Conservation (phyloP, 177 flowering plant genomes). For the Telopea speciosissima region DNA sequence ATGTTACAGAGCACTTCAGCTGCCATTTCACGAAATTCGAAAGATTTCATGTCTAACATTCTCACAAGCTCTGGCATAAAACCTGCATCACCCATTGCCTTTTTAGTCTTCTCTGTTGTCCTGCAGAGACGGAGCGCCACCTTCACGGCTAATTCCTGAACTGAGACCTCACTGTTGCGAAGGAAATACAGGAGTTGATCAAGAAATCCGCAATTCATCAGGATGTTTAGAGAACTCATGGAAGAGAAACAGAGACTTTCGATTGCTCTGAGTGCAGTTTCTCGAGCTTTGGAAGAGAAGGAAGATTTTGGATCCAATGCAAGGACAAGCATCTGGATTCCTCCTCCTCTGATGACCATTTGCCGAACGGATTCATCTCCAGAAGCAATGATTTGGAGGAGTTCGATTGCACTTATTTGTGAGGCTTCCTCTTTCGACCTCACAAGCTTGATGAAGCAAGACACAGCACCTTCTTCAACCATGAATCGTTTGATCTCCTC, state of each 20-base stretch:
- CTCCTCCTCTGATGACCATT: conserved; percentile 54
- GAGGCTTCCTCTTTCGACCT: conserved; percentile 43
- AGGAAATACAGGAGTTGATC: conserved; percentile 48
- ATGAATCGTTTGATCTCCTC: conserved; percentile 84
- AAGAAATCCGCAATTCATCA: conserved; percentile 50
- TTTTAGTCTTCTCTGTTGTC: conserved; percentile 60
- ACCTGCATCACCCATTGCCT: conserved; percentile 72
- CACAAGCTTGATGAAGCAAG: conserved; percentile 41
- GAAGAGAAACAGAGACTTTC: conserved; percentile 56
- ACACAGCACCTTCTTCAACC: conserved; percentile 69
- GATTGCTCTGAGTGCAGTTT: conserved; percentile 51
- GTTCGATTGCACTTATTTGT: conserved; percentile 51
- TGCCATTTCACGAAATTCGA: conserved; percentile 35
- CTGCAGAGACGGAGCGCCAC: conserved; percentile 43
- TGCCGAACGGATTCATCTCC: conserved; percentile 46
- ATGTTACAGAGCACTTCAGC: conserved; percentile 41
- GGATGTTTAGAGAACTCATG: conserved; percentile 17
- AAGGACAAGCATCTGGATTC: conserved; percentile 41
- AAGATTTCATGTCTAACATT: conserved; percentile 62
- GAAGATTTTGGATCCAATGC: conserved; percentile 47
- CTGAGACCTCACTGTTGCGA: conserved; percentile 46
- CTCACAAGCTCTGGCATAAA: conserved; percentile 67
- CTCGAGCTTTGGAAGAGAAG: conserved; percentile 45
- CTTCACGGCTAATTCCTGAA: conserved; percentile 70
- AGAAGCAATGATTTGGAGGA: conserved; percentile 57